Base-by-base conservation (phyloP, 306 rosid genomes). In the Oemleria cerasiformis region DNA sequence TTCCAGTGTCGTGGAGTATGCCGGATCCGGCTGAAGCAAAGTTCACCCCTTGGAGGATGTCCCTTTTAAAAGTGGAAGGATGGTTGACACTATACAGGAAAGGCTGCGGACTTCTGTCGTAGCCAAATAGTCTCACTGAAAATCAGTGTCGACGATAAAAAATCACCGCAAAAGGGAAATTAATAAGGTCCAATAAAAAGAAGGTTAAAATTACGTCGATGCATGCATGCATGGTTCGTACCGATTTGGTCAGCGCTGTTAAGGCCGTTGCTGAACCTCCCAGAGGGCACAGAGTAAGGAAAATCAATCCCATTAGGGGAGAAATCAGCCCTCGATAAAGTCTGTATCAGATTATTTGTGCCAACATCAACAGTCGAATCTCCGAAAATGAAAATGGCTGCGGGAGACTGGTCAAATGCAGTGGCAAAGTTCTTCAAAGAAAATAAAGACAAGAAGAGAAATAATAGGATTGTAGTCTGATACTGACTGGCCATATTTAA, bases 181-280 rank as follows among this genome's bases (percentile, higher is more conserved):
- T 48, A 48, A 51, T 17, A 7, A 8, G 1, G 21, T n/a, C n/a
- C 3, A 17, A 48, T 10, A 44, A 44, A 44, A 3, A 8, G 11
- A 44, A 44, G 48, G 11, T 44, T 14, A 11, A 8, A 44, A 6
- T 50, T 50, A 50, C 15, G 55, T 17, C 3, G 54, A 8, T 48
- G 54, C 54, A 15, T 48, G 55, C 55, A 50, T 50, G 55, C 51
- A 47, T 47, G 51, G 14, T 44, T 11, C 3, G 23, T 72, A 73
- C 89, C 89, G n/a, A 87, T 73, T 43, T 80, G 76, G 65, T 88
- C 92, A 67, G 84, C 83, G 48, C 77, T 57, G 78, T 88, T 85
- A 36, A 78, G 57, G 75, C 88, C 90, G 77, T 88, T 88, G 61
- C 85, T 83, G 71, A 88, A 88, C 80, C 90, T 88, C 41, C 90